phyloP scores from a whole-genome alignment of 306 rosid genomes.

The Glycine tomentella region DNA sequence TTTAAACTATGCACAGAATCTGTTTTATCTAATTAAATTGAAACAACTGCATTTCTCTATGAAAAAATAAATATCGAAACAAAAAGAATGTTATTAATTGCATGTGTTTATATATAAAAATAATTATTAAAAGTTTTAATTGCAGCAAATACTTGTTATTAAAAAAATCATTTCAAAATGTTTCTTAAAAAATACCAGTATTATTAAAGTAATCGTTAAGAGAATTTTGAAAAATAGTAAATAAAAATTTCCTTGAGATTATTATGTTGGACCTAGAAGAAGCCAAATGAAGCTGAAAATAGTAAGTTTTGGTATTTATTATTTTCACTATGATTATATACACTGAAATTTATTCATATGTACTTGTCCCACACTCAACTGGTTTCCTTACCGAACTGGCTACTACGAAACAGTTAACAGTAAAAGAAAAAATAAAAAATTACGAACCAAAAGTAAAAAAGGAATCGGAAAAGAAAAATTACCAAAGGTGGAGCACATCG shows the following conservation, averaged over 20 bases:
- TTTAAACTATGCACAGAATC: background rate
- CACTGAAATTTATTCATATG: background rate
- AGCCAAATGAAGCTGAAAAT: background rate
- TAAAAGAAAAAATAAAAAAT: background rate
- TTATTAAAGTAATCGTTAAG: background rate
- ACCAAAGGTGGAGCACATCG: constrained; percentile 67
- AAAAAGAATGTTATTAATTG: background rate
- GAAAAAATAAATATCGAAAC: background rate
- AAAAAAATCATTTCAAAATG: too few species aligned
- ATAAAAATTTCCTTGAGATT: background rate
- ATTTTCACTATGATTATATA: background rate
- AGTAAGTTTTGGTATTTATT: background rate
- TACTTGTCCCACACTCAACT: background rate
- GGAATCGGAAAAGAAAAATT: background rate
- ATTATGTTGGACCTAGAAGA: background rate
- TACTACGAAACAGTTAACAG: background rate
- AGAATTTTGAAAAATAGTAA: background rate
- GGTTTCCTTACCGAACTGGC: too few species aligned
- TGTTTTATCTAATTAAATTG: background rate
- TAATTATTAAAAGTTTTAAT: background rate
- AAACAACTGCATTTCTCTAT: background rate
- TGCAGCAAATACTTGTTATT: background rate
- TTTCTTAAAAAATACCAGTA: background rate
- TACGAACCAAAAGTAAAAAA: background rate
- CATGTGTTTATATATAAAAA: background rate